phyloP scores from a whole-genome alignment of 139 green algal species.

The Chlamydomonas sphaeroides region DNA sequence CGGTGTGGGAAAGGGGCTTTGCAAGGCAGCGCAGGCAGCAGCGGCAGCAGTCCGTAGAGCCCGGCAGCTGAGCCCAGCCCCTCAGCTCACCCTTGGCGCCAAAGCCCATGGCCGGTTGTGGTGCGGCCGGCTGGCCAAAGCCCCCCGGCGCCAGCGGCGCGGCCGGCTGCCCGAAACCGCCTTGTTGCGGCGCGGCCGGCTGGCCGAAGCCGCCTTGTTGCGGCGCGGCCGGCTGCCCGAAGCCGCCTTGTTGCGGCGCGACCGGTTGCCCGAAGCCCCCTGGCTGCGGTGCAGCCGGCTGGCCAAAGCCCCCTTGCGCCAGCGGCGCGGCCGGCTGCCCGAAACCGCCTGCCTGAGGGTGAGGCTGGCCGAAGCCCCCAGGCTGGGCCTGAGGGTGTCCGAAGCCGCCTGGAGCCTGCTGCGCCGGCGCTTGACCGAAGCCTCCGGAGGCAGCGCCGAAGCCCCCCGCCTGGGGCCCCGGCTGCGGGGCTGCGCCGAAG shows the following conservation, averaged over 20 bases:
- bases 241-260: background rate
- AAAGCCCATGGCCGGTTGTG: too few relatives aligned
- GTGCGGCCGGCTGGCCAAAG: constrained; percentile 7
- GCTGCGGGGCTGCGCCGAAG: too few relatives aligned
- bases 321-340: background rate
- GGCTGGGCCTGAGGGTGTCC: background rate
- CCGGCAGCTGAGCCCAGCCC: background rate
- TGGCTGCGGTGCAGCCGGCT: background rate
- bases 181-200: background rate
- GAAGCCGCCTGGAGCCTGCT: too few relatives aligned
- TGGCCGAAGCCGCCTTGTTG: background rate
- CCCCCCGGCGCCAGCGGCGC: background rate
- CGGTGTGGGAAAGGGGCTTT: too few relatives aligned
- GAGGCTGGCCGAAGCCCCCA: background rate
- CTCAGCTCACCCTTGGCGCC: background rate
- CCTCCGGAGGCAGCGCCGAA: background rate
- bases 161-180: background rate
- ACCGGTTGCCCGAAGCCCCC: background rate
- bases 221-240: background rate
- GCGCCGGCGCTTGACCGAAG: background rate
- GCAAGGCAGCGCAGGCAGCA: background rate
- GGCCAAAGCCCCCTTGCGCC: background rate
- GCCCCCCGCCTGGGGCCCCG: background rate
- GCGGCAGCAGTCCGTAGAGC: background rate
- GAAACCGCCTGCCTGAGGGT: background rate